phyloP scores from a whole-genome alignment of 2,329 filamentous ascomycete species.

The Nemania serpens region DNA sequence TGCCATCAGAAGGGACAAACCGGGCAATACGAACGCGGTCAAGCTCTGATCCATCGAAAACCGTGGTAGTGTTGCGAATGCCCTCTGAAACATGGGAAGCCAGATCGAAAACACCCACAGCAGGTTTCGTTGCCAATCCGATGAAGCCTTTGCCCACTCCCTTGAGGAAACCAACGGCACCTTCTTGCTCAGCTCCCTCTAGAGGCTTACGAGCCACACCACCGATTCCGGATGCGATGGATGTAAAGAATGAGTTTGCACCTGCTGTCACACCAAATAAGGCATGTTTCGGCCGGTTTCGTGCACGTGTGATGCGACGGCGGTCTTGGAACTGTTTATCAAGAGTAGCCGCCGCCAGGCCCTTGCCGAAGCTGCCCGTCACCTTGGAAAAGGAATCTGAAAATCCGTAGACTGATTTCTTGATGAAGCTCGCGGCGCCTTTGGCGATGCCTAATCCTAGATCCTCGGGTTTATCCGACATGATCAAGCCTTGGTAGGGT shows the following conservation, averaged over 20 bases:
- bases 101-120: slow-evolving; percentile 94
- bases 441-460: slow-evolving; percentile 95
- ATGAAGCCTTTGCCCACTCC: slow-evolving; percentile 94
- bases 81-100: slow-evolving; percentile 97
- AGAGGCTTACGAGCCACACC: slow-evolving; percentile 92
- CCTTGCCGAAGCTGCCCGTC: slow-evolving; percentile 96
- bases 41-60: slow-evolving; percentile 92
- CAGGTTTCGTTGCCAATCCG: slow-evolving; percentile 94
- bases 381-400: slow-evolving; percentile 98
- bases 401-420: slow-evolving; percentile 97
- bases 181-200: slow-evolving; percentile 95
- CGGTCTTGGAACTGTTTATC: slow-evolving; percentile 99
- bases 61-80: slow-evolving; percentile 97
- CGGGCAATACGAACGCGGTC: slow-evolving; percentile 93
- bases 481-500: slow-evolving; percentile 95
- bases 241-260: slow-evolving; percentile 92
- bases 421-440: slow-evolving; percentile 94
- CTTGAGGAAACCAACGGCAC: slow-evolving; percentile 93
- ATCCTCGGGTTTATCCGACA: slow-evolving; percentile 94
- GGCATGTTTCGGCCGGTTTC: slow-evolving; percentile 95
- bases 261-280: slow-evolving; percentile 95
- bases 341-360: slow-evolving; percentile 89
- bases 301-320: slow-evolving; percentile 86
- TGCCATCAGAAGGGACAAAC: slow-evolving; percentile 89
- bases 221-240: slow-evolving; percentile 89